Percentiles rank a stretch among this genome's conserved stretches.
Conservation (phyloP, 257 asterid genomes). For the Solanum etuberosum region DNA sequence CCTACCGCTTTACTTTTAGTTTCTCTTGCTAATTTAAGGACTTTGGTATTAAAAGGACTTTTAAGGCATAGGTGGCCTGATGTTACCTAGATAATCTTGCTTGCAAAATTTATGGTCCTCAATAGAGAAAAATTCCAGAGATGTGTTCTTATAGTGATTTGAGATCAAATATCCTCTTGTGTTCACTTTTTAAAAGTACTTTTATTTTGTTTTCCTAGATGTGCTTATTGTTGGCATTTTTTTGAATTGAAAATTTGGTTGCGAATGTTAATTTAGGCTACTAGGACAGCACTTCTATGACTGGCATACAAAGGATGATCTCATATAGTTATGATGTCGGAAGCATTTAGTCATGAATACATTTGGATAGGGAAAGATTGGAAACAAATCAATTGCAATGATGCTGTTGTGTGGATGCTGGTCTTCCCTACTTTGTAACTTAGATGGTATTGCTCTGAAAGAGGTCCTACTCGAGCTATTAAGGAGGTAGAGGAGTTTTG, state of each 20-base stretch:
- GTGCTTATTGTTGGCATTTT: background rate
- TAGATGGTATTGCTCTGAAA: background rate
- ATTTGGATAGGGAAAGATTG: background rate
- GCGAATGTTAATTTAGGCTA: background rate
- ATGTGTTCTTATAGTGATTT: background rate
- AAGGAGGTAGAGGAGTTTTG: background rate
- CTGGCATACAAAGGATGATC: background rate
- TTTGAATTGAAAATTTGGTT: background rate
- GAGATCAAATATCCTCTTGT: background rate
- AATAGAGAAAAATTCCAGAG: background rate
- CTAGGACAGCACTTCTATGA: background rate
- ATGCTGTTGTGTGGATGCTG: background rate
- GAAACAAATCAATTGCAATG: background rate
- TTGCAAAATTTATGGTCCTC: background rate
- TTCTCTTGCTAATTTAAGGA: background rate
- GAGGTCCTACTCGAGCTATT: background rate
- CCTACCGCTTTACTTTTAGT: background rate
- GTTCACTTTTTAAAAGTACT: background rate
- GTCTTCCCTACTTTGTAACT: background rate
- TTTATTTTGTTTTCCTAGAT: background rate
- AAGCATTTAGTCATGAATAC: background rate
- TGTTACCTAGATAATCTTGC: background rate
- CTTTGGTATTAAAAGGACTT: background rate
- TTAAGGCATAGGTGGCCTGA: background rate
- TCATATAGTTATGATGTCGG: background rate